Base-by-base conservation (phyloP, 176 grass and related monocot species). In the Poa annua region DNA sequence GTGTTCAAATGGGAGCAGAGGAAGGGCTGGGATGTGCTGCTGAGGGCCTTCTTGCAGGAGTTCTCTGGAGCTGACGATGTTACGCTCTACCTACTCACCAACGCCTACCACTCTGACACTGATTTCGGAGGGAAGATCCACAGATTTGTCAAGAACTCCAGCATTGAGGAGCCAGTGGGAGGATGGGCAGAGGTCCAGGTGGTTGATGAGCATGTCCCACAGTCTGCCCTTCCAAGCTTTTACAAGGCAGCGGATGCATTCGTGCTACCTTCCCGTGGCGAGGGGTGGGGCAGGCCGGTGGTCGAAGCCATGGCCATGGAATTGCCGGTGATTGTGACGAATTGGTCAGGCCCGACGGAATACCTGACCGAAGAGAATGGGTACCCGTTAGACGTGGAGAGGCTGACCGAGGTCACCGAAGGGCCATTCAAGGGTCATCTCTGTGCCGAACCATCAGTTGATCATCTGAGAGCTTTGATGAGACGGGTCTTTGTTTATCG, bases 1-100 rank as follows among this genome's bases (percentile, higher is more conserved):
- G 71, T 94, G 65, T 94, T 94, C 83, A 94, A 94, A 74, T 94
- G 92, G 92, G 92, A 94, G 77, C 71, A 88, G 17, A 78, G 92
- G 65, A 94, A 94, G 78, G 92, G 92, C 45, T 94, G 92, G 92
- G 92, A 94, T 66, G 86, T 91, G 77, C 86, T 94, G 77, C 80
- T 94, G 9, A 88, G 53, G 51, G 88, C 86, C 10, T 94, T 86
- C 35, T 34, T 89, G 51, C 86, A 94, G 74, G 92, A 94, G 57
- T 94, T 94, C 77, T 88, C 92, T 14, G 21, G 69, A 76, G 64
- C 88, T 20, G 92, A 94, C 44, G 84, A 83, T 35, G 92, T 91
- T 0, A 80, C 49, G 0, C 80, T 94, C 11, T 81, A 91, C 55
- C 76, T 94, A 14, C 75, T 94, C 25, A 75, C 77, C 36, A 94